Percentiles rank a stretch among this genome's conserved stretches.
phyloP scores from a whole-genome alignment of 768 basidiomycete genomes.

The Symmetrospora coprosmae region DNA sequence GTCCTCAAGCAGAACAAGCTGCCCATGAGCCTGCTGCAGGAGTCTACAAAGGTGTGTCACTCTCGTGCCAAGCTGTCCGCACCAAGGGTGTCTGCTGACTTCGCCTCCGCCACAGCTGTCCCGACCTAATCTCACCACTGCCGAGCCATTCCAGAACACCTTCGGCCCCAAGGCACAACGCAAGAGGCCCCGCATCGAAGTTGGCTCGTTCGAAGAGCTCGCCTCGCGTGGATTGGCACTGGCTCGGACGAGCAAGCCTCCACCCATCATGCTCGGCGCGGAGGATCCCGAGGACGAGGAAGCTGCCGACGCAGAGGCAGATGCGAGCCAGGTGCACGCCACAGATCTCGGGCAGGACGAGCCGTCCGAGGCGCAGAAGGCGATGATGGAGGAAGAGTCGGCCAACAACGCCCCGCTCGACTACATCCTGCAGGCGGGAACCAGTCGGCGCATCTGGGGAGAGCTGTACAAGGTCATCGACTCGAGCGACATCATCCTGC shows the following conservation, averaged over 20 bases:
- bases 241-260: neutral
- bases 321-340: neutral
- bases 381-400: slow-evolving; percentile 19
- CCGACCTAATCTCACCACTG: slow-evolving; percentile 87
- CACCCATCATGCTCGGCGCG: neutral
- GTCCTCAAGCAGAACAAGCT: slow-evolving; percentile 85
- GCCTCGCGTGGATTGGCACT: slow-evolving; percentile 34
- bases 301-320: slow-evolving; percentile 1
- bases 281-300: neutral
- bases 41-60: slow-evolving; percentile 48
- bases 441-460: slow-evolving; percentile 86
- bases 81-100: neutral
- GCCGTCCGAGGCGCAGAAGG: neutral
- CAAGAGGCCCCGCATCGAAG: slow-evolving; percentile 71
- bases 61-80: neutral
- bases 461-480: slow-evolving; percentile 99
- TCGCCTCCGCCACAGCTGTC: slow-evolving; percentile 36
- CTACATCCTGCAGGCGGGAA: slow-evolving; percentile 67
- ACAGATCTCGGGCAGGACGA: slow-evolving; percentile 6
- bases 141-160: slow-evolving; percentile 83
- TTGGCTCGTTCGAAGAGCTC: slow-evolving; percentile 85
- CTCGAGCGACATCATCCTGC: slow-evolving; percentile 89
- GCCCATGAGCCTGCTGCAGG: slow-evolving; percentile 88
- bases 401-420: slow-evolving; percentile 28
- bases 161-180: slow-evolving; percentile 93